phyloP scores from a whole-genome alignment of 2,329 filamentous ascomycete genomes.

The Didymella exigua region DNA sequence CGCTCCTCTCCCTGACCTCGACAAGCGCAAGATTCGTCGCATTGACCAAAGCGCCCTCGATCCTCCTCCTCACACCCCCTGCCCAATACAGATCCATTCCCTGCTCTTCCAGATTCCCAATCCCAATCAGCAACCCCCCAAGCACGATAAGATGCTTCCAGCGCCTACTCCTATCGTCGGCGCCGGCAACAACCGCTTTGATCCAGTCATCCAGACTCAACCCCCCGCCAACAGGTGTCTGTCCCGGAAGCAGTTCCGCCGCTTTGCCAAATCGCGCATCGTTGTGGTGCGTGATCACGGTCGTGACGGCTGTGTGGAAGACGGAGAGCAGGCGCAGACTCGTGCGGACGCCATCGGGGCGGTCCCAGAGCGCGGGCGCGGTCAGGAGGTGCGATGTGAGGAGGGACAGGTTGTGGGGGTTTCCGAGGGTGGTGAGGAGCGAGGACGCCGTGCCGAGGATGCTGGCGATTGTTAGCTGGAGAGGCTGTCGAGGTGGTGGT shows the following conservation, averaged over 20 bases:
- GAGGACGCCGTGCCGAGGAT: slow-evolving; percentile 69
- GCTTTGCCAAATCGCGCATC: slow-evolving; percentile 40
- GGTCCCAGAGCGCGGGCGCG: slow-evolving; percentile 72
- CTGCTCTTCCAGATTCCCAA: slow-evolving; percentile 55
- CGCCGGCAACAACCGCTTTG: slow-evolving; percentile 63
- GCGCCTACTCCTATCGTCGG: slow-evolving; percentile 66
- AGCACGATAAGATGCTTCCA: slow-evolving; percentile 88
- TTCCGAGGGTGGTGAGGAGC: slow-evolving; percentile 71
- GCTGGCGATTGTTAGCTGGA: slow-evolving; percentile 34
- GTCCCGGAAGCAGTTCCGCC: slow-evolving; percentile 34
- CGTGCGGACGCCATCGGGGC: slow-evolving; percentile 65
- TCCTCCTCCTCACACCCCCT: slow-evolving; percentile 64
- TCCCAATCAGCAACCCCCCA: slow-evolving; percentile 77
- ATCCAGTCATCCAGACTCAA: slow-evolving; percentile 63
- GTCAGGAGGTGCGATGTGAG: slow-evolving; percentile 74
- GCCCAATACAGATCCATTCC: slow-evolving; percentile 66
- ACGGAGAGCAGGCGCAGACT: slow-evolving; percentile 72
- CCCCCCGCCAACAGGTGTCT: slow-evolving; percentile 50
- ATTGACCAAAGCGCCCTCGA: slow-evolving; percentile 75
- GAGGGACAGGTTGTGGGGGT: slow-evolving; percentile 75
- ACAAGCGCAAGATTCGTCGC: slow-evolving; percentile 77
- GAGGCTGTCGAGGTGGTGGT: slow-evolving; percentile 18
- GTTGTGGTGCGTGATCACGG: slow-evolving; percentile 57
- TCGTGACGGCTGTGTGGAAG: slow-evolving; percentile 70
- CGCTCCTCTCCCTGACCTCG: slow-evolving; percentile 58